A percentile compares a stretch with the other conserved stretches of the same genome.
phyloP scores from a whole-genome alignment of 768 basidiomycete species.

The Porpolomopsis calyptriformis region DNA sequence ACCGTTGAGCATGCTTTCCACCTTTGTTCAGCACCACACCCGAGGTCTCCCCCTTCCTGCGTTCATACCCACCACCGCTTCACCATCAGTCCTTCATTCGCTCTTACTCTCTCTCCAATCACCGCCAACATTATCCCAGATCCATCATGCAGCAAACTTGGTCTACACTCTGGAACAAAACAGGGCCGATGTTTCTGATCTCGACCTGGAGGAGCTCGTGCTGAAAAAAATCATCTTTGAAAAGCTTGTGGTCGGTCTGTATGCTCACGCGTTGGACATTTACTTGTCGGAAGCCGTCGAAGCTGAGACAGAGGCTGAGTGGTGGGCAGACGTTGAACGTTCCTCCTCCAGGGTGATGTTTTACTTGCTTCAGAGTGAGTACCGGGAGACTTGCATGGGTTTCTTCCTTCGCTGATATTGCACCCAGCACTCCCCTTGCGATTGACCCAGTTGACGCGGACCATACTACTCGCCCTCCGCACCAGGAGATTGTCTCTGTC shows the following conservation, averaged over 20 bases:
- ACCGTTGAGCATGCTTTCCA: not conserved
- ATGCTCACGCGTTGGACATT: constrained; percentile 53
- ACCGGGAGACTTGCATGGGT: not conserved
- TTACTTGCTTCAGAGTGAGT: constrained; percentile 75
- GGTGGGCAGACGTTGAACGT: constrained; percentile 70
- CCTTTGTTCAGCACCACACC: not conserved
- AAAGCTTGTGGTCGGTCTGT: constrained; percentile 46
- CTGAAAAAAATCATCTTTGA: constrained; percentile 35
- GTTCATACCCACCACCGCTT: not conserved
- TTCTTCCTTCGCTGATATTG: constrained; percentile 10
- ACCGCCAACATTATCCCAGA: not conserved
- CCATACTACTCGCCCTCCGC: constrained; percentile 33
- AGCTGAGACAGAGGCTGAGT: constrained; percentile 69
- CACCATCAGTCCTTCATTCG: not conserved
- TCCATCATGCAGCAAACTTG: not conserved
- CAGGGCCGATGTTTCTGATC: no score
- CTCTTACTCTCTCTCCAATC: not conserved
- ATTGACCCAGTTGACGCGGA: constrained; percentile 24
- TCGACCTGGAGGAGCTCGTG: not conserved
- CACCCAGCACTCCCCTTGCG: constrained; percentile 37
- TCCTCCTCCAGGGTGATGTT: constrained; percentile 44
- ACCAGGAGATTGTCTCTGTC: constrained; percentile 36
- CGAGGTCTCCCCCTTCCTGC: not conserved
- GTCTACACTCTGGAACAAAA: not conserved
- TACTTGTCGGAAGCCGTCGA: constrained; percentile 57